Conservation (phyloP, 83 land plant genomes). For the Larix sibirica region DNA sequence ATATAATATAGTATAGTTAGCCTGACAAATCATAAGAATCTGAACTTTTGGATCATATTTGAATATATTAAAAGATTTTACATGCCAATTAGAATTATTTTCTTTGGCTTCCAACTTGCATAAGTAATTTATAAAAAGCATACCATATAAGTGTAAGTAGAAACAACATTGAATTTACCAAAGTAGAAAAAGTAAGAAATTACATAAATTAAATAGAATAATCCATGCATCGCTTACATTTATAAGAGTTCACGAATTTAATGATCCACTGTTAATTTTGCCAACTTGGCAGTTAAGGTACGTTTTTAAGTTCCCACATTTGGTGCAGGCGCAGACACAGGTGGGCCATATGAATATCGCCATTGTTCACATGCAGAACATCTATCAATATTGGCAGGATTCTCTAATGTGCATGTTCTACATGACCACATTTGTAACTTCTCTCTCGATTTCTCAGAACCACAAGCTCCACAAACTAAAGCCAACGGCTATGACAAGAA, state of each 20-base stretch:
- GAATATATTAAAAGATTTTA: no score
- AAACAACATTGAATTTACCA: background rate
- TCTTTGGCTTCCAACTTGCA: background rate
- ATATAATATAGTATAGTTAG: no score
- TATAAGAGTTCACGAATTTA: background rate
- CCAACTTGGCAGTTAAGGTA: background rate
- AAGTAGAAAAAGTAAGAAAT: background rate
- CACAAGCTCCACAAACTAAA: slow-evolving; percentile 58
- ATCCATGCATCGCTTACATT: background rate
- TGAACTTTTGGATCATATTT: no score
- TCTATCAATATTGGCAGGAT: slow-evolving; percentile 54
- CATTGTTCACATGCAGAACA: slow-evolving; percentile 86
- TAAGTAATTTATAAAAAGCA: background rate
- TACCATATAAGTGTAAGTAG: background rate
- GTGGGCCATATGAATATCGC: slow-evolving; percentile 92
- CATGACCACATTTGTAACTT: slow-evolving; percentile 70
- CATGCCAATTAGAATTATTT: no score
- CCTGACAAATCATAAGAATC: no score
- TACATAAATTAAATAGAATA: background rate
- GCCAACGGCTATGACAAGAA: slow-evolving; percentile 38
- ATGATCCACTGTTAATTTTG: background rate
- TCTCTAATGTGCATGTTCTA: slow-evolving; percentile 87
- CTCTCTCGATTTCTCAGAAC: slow-evolving; percentile 24
- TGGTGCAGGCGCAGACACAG: slow-evolving; percentile 55
- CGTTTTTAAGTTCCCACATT: slow-evolving; percentile 43